Evolutionary conservation across 164 flowering plant species (phyloP), one percentile per base, ranked within the genome.

Genomic region (Vitis amurensis): DNA sequence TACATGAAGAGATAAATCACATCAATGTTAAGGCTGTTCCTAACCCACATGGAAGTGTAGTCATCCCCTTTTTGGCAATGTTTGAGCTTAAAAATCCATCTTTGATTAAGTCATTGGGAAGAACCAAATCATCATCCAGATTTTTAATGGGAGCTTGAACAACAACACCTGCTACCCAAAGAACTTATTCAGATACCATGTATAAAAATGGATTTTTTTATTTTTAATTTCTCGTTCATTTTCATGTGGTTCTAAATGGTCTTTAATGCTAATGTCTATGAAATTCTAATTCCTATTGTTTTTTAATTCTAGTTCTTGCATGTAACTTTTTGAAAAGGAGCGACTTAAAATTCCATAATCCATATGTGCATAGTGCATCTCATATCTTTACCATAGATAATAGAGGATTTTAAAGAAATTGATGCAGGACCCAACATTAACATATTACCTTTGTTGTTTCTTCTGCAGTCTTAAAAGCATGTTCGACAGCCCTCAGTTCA

Each of bases 401-500:
- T 66, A 29, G n/a, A 37, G 27, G 31, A 44, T 23, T 23, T 63
- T 53, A 14, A 55, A 59, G 30, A 55, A 59, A 19, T 2, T 44
- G 12, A 15, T 31, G 9, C 51, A 4, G 8, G 0, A 14, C 52
- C n/a, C 23, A 11, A 16, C 14, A 47, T 55, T 61, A 15, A 10
- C 31, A 66, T 55, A 69, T 48, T 37, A 51, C 48, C 9, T 77
- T 55, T 66, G 2, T 73, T 61, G 23, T 73, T 64, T 48, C 49
- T 14, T 74, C 9, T 82, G 81, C 86, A 92, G 97, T 83, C 87
- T 94, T 69, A 80, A 73, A 77, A 78, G 79, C 83, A 86, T 94
- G 92, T 94, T 94, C 66, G 86, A 77, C 53, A 85, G 94, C 81
- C 71, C 76, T 68, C 84, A 83, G 17, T 92, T 94, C 76, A 77